These are phyloP conservation scores for Pseudonitzschia delicatissima DNA, from an alignment of 108 stramenopile species.

Conservation along the genomic window DNA sequence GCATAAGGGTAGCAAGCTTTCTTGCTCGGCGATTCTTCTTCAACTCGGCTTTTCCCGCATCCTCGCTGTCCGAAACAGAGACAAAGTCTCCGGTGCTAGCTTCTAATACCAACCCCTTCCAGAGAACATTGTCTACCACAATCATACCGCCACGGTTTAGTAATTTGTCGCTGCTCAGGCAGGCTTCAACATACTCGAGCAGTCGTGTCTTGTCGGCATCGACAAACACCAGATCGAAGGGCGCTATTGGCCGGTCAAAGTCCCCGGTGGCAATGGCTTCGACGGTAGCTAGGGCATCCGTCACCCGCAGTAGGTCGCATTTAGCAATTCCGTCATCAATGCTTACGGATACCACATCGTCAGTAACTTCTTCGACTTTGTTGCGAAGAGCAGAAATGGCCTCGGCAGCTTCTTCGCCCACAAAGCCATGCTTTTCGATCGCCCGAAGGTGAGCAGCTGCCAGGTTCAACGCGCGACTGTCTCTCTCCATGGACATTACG, in stretches of 20 bases:
- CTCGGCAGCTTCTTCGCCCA: constrained; percentile 52
- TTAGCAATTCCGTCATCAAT: constrained; percentile 42
- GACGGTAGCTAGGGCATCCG: constrained; percentile 75
- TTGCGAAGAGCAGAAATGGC: constrained; percentile 37
- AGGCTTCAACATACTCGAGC: constrained; percentile 77
- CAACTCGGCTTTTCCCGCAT: constrained; percentile 30
- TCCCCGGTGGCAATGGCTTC: constrained; percentile 63
- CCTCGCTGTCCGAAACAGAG: constrained; percentile 25
- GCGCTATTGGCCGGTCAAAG: constrained; percentile 23
- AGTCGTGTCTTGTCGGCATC: constrained; percentile 90
- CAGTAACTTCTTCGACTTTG: constrained; percentile 21
- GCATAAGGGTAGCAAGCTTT: constrained; percentile 83
- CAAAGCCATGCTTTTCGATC: constrained; percentile 47
- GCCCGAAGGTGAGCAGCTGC: constrained; percentile 67
- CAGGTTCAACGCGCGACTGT: constrained; percentile 64
- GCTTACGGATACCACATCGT: constrained; percentile 32
- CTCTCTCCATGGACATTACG: constrained; percentile 81
- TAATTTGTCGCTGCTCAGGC: constrained; percentile 53
- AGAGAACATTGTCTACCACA: constrained; percentile 90
- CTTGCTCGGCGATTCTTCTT: constrained; percentile 70
- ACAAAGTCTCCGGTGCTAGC: constrained; percentile 37
- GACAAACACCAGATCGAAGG: constrained; percentile 88
- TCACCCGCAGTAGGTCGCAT: constrained; percentile 63
- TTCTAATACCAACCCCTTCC: constrained; percentile 87
- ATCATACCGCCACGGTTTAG: constrained; percentile 78